phyloP scores from a whole-genome alignment of 495 filamentous ascomycete species.

The Xylaria longipes region DNA sequence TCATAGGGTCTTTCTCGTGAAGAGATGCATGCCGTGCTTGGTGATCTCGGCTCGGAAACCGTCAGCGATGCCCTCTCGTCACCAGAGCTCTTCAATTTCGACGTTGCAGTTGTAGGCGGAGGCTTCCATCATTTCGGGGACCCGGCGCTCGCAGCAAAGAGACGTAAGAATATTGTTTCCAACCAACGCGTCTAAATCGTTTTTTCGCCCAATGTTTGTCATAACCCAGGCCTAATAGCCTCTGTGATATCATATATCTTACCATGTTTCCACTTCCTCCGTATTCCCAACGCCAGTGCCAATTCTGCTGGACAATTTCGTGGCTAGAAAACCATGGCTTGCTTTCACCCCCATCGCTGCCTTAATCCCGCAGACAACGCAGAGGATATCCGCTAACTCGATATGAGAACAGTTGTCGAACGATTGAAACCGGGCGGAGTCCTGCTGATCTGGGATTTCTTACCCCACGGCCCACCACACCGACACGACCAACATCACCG shows the following conservation, averaged over 20 bases:
- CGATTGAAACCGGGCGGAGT: slow-evolving; percentile 68
- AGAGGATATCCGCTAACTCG: neutral
- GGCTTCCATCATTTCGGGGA: slow-evolving; percentile 78
- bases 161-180: slow-evolving; percentile 34
- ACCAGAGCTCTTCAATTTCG: slow-evolving; percentile 64
- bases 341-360: neutral
- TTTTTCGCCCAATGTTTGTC: neutral
- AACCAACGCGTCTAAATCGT: neutral
- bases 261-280: neutral
- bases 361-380: neutral
- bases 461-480: slow-evolving; percentile 49
- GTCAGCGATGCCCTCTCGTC: slow-evolving; percentile 45
- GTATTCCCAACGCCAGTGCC: neutral
- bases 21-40: slow-evolving; percentile 63
- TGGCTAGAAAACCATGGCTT: neutral
- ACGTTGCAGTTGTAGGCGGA: slow-evolving; percentile 67
- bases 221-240: neutral
- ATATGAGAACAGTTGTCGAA: slow-evolving; percentile 49
- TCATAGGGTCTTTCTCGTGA: slow-evolving; percentile 52
- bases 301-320: neutral
- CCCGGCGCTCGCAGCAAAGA: slow-evolving; percentile 59
- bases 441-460: slow-evolving; percentile 69
- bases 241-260: neutral
- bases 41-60: slow-evolving; percentile 60
- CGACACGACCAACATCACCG: slow-evolving; percentile 26